phyloP scores from a whole-genome alignment of 1,139 yeast genomes.

The Lodderomyces elongisporus region DNA sequence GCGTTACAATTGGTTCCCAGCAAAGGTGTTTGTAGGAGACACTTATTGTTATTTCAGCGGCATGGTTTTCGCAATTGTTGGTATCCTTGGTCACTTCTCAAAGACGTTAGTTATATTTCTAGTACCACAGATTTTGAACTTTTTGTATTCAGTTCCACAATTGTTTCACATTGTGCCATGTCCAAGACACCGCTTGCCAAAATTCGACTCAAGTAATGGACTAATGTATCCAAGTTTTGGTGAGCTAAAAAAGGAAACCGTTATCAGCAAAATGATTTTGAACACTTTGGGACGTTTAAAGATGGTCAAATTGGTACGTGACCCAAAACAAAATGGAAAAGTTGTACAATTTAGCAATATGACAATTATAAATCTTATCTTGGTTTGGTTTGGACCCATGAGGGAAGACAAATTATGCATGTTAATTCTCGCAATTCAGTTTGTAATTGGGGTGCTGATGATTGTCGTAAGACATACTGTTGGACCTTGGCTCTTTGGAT shows the following conservation, averaged over 20 bases:
- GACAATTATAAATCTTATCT: constrained; percentile 76
- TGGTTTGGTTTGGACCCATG: constrained; percentile 87
- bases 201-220: constrained; percentile 62
- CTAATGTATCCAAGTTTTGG: constrained; percentile 64
- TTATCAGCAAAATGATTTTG: constrained; percentile 25
- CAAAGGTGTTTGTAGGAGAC: constrained; percentile 93
- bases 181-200: constrained; percentile 92
- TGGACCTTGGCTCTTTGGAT: constrained; percentile 84
- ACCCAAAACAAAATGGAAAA: constrained; percentile 20
- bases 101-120: constrained; percentile 83
- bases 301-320: constrained; percentile 46
- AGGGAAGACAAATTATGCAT: constrained; percentile 74
- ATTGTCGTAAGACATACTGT: constrained; percentile 73
- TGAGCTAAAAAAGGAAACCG: constrained; percentile 16
- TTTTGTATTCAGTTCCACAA: constrained; percentile 86
- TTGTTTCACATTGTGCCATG: constrained; percentile 81
- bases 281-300: constrained; percentile 36
- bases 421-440: constrained; percentile 56
- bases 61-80: constrained; percentile 97
- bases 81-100: constrained; percentile 93
- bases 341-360: constrained; percentile 64
- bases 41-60: constrained; percentile 98
- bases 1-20: constrained; percentile 84
- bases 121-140: constrained; percentile 86
- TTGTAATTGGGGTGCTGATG: constrained; percentile 60